Conservation (phyloP, 208 protist genomes). For the Naegleria gruberi region DNA sequence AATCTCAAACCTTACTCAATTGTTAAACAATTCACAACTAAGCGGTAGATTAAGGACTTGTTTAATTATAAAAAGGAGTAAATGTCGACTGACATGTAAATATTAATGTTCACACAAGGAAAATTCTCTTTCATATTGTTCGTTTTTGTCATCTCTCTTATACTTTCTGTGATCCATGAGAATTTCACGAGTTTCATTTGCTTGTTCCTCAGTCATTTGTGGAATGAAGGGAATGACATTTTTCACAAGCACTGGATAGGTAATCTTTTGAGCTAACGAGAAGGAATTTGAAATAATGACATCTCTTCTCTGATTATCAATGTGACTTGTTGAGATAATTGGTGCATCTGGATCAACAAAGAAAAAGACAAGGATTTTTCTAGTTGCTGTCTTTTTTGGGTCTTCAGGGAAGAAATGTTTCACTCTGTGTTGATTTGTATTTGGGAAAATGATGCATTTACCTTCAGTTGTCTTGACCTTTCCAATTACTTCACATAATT, state of each 20-base stretch:
- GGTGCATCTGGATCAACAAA: slow-evolving; percentile 30
- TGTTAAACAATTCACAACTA: too few relatives aligned
- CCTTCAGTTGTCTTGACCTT: slow-evolving; percentile 29
- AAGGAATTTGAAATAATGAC: not conserved
- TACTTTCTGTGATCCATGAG: slow-evolving; percentile 43
- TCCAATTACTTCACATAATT: slow-evolving; percentile 32
- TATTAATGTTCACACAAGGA: slow-evolving; percentile 20
- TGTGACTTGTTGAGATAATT: slow-evolving; percentile 28
- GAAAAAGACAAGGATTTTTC: slow-evolving; percentile 45
- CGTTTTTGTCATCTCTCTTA: slow-evolving; percentile 4
- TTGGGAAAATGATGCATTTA: slow-evolving; percentile 40
- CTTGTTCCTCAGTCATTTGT: not conserved
- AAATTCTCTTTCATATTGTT: slow-evolving; percentile 12
- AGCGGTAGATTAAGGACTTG: too few relatives aligned
- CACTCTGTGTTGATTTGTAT: slow-evolving; percentile 38
- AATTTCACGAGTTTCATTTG: not conserved
- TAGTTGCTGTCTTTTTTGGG: not conserved
- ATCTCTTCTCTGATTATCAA: slow-evolving; percentile 25
- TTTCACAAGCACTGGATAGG: not conserved
- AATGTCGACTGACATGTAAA: too few relatives aligned
- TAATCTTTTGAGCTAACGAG: not conserved
- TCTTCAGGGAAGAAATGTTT: slow-evolving; percentile 9
- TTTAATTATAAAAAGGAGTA: too few relatives aligned
- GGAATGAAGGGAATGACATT: not conserved
- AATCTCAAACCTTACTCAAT: too few relatives aligned